Percentiles rank a stretch among this genome's conserved stretches.
Evolutionary conservation across 2,329 filamentous ascomycete species (phyloP).

Genomic region (Periglandula ipomoeae): DNA sequence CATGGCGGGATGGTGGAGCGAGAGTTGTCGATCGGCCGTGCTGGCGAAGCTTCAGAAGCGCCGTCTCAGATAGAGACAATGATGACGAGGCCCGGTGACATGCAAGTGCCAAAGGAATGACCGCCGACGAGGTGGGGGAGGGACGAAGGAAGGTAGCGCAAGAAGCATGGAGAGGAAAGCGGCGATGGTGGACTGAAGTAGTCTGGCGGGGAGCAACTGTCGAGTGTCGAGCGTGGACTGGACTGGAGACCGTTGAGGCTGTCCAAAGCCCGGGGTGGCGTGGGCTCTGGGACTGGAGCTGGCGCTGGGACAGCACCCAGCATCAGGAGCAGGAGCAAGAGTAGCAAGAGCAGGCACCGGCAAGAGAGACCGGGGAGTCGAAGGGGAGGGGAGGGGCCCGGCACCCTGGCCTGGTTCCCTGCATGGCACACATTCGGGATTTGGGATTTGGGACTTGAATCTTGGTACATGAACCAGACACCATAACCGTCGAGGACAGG

Average conservation of each 20-base stretch:
- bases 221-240: background rate
- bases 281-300: background rate
- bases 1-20: conserved; percentile 26
- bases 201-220: too few relatives aligned
- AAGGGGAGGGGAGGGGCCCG: too few relatives aligned
- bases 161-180: background rate
- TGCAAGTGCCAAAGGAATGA: too few relatives aligned
- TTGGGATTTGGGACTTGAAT: too few relatives aligned
- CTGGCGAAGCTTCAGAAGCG: background rate
- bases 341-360: too few relatives aligned
- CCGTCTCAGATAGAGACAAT: background rate
- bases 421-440: too few relatives aligned
- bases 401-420: too few relatives aligned
- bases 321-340: too few relatives aligned
- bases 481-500: too few relatives aligned
- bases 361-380: too few relatives aligned
- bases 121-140: background rate
- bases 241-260: background rate
- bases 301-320: too few relatives aligned
- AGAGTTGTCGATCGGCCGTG: background rate
- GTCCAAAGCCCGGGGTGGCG: background rate
- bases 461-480: too few relatives aligned
- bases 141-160: background rate
- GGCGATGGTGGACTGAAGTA: background rate
- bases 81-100: background rate